A percentile compares a stretch with the other conserved stretches of the same genome.
Evolutionary conservation across 768 basidiomycete species (phyloP).

Genomic region (Termitomyces titanicus): DNA sequence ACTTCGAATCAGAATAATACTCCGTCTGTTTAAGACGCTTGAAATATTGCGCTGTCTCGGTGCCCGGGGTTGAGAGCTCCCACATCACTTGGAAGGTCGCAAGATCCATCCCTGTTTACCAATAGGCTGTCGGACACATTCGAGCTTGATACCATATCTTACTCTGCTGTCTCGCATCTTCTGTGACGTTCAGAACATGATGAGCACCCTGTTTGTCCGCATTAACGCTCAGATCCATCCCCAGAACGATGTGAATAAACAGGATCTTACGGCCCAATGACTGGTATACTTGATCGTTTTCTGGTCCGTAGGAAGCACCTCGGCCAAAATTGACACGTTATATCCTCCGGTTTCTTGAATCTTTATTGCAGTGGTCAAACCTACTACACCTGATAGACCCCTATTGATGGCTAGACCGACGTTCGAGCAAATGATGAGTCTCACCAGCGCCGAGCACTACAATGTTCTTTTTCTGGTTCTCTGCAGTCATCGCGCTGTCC

Average conservation of each 20-base stretch:
- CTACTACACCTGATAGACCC: constrained; percentile 60
- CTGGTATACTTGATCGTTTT: constrained; percentile 76
- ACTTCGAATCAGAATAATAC: constrained; percentile 42
- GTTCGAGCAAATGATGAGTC: not conserved
- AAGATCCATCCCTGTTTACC: constrained; percentile 52
- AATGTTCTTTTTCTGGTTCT: constrained; percentile 3
- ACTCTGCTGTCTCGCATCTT: constrained; percentile 56
- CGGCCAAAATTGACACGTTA: constrained; percentile 66
- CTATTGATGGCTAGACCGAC: not conserved
- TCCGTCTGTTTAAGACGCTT: constrained; percentile 61
- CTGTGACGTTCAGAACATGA: constrained; percentile 58
- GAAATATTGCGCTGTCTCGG: constrained; percentile 57
- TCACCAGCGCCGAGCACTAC: constrained; percentile 21
- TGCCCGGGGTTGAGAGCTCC: constrained; percentile 61
- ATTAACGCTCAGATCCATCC: too few relatives aligned
- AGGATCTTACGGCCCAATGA: constrained; percentile 67
- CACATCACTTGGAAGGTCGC: constrained; percentile 77
- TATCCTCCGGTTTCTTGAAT: constrained; percentile 63
- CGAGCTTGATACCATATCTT: constrained; percentile 7
- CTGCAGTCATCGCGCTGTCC: not conserved
- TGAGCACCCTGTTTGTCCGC: constrained; percentile 64
- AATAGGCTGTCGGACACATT: not conserved
- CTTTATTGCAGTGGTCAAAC: constrained; percentile 70
- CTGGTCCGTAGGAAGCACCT: constrained; percentile 67
- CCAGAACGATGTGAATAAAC: not conserved